Percentiles rank a stretch among this genome's conserved stretches.
These are phyloP conservation scores for Neofusicoccum parvum DNA, from an alignment of 2,329 filamentous ascomycete species.

Conservation along the genomic window DNA sequence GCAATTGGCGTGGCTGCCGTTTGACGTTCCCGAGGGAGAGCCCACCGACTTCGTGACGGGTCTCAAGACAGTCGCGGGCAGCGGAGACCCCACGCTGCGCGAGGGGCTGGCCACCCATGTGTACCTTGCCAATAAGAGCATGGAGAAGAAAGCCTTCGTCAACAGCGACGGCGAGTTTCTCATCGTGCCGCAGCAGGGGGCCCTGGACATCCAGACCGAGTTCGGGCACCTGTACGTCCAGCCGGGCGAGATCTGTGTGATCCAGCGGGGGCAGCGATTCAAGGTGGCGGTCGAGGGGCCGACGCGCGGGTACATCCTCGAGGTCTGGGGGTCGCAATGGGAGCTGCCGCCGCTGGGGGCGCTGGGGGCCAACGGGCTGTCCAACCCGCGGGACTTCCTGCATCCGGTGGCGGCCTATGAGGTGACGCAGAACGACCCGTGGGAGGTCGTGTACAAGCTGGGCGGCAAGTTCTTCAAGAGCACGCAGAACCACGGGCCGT, in stretches of 20 bases:
- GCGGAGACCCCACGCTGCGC: slow-evolving; percentile 40
- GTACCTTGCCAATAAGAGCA: slow-evolving; percentile 39
- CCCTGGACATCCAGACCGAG: slow-evolving; percentile 76
- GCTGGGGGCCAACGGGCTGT: slow-evolving; percentile 43
- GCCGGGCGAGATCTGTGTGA: slow-evolving; percentile 68
- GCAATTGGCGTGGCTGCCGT: slow-evolving; percentile 40
- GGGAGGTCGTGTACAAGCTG: slow-evolving; percentile 54
- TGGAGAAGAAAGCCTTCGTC: slow-evolving; percentile 50
- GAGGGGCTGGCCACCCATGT: slow-evolving; percentile 40
- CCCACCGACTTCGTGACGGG: slow-evolving; percentile 36
- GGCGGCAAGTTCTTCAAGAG: slow-evolving; percentile 68
- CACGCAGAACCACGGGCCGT: slow-evolving; percentile 70
- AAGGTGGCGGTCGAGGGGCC: slow-evolving; percentile 36
- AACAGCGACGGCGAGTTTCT: slow-evolving; percentile 73
- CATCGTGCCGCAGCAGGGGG: slow-evolving; percentile 74
- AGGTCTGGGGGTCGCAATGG: slow-evolving; percentile 45
- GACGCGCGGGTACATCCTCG: slow-evolving; percentile 43
- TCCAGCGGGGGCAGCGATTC: slow-evolving; percentile 45
- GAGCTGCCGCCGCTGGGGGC: slow-evolving; percentile 44
- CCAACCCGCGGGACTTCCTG: slow-evolving; percentile 65
- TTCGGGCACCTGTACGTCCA: slow-evolving; percentile 74
- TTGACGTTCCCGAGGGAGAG: slow-evolving; percentile 37
- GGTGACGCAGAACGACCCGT: slow-evolving; percentile 42
- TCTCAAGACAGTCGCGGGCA: slow-evolving; percentile 41
- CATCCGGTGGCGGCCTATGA: slow-evolving; percentile 70